phyloP scores from a whole-genome alignment of 2,329 filamentous ascomycete species.

The Penicillium hordei region DNA sequence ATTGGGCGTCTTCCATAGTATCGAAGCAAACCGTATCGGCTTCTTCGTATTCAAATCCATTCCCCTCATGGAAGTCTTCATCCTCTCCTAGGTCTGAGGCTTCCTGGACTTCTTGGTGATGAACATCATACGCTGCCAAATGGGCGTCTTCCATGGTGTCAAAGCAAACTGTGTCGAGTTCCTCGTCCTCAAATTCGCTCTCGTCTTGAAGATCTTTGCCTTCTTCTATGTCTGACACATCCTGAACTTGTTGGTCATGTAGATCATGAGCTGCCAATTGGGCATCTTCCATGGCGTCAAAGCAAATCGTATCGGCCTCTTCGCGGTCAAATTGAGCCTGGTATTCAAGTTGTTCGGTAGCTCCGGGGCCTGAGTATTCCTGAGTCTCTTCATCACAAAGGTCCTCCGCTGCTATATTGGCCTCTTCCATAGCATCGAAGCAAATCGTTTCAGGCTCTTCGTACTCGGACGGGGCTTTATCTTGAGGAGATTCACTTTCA shows the following conservation, averaged over 20 bases:
- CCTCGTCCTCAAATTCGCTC: slow-evolving; percentile 7
- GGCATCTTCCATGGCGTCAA: slow-evolving; percentile 8
- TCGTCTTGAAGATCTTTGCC: background rate
- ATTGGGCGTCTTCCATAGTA: slow-evolving; percentile 5
- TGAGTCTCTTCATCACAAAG: background rate
- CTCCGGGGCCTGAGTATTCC: background rate
- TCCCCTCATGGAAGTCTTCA: background rate
- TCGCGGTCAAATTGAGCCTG: slow-evolving; percentile 5
- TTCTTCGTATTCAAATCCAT: slow-evolving; percentile 13
- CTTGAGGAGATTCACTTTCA: slow-evolving; percentile 5
- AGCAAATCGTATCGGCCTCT: slow-evolving; percentile 14
- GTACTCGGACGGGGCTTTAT: background rate
- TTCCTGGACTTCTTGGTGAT: background rate
- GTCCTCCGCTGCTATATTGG: background rate
- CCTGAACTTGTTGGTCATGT: background rate
- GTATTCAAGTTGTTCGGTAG: background rate
- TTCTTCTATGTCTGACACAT: background rate
- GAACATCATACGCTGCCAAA: background rate
- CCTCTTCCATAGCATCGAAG: slow-evolving; percentile 6
- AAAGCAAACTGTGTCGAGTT: slow-evolving; percentile 11
- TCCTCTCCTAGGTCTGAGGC: background rate
- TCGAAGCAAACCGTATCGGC: slow-evolving; percentile 8
- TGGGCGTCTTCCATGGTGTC: slow-evolving; percentile 9
- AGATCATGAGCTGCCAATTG: background rate
- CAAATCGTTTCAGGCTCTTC: slow-evolving; percentile 19